These are phyloP conservation scores for Stephanodiscus minutulus DNA, from an alignment of 108 stramenopile species.

Conservation along the genomic window DNA sequence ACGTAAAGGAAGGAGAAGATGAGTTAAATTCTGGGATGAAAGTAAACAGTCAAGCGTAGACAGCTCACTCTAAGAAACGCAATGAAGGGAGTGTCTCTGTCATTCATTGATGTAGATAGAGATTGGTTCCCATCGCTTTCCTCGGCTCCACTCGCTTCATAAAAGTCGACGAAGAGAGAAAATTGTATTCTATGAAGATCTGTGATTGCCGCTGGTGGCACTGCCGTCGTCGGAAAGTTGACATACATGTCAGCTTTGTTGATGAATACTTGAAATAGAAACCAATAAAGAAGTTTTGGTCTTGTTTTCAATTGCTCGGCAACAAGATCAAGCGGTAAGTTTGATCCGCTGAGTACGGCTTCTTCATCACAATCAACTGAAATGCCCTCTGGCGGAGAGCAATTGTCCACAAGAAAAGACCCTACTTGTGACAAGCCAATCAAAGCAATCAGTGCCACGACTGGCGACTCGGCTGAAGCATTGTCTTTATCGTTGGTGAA, in stretches of 20 bases:
- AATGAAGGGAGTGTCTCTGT: constrained; percentile 59
- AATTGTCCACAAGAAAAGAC: constrained; percentile 75
- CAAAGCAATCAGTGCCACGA: constrained; percentile 68
- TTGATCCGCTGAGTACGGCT: constrained; percentile 23
- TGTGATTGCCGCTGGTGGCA: constrained; percentile 64
- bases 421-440: constrained; percentile 64
- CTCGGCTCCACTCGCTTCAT: constrained; percentile 10
- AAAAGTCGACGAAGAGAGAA: constrained; percentile 69
- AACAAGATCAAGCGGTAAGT: constrained; percentile 72
- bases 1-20: neutral
- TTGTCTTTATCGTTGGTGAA: constrained; percentile 18
- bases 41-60: constrained; percentile 9
- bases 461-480: constrained; percentile 36
- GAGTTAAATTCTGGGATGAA: constrained; percentile 8
- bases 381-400: constrained; percentile 51
- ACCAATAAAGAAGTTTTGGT: constrained; percentile 81
- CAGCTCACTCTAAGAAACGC: constrained; percentile 67
- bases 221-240: constrained; percentile 75
- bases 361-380: constrained; percentile 25
- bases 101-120: constrained; percentile 23
- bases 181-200: constrained; percentile 74
- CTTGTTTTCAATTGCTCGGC: constrained; percentile 58
- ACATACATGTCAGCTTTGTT: constrained; percentile 79
- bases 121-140: neutral
- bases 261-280: constrained; percentile 67